Percentiles rank a stretch among this genome's conserved stretches.
Conservation (phyloP, 2,329 filamentous ascomycete genomes). For the Calonectria multiphialidica region DNA sequence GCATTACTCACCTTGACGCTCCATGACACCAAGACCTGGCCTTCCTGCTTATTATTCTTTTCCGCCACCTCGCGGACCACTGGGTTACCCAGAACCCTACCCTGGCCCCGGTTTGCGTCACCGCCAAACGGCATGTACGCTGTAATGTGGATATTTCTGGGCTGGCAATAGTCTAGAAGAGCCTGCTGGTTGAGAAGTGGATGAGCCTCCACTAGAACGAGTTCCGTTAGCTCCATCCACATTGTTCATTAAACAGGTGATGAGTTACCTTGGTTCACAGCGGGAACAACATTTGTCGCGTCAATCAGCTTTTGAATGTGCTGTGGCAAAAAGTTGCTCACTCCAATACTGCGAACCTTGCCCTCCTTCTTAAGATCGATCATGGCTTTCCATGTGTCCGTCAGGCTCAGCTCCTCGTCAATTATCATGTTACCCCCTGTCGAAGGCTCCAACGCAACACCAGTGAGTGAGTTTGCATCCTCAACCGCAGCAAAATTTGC, state of each 20-base stretch:
- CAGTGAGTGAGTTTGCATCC: not conserved
- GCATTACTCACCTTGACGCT: not conserved
- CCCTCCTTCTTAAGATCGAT: not conserved
- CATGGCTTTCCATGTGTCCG: not conserved
- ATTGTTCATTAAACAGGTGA: not conserved
- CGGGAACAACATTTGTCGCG: not conserved
- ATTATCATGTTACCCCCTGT: not conserved
- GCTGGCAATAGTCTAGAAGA: not conserved
- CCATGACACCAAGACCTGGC: not conserved
- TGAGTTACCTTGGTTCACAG: not conserved
- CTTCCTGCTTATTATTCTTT: not conserved
- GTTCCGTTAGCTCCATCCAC: not conserved
- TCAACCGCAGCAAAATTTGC: not conserved
- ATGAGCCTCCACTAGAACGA: not conserved
- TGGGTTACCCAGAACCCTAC: not conserved
- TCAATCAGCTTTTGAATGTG: constrained; percentile 4
- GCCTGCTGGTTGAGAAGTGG: not conserved
- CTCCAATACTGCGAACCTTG: not conserved
- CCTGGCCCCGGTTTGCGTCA: not conserved
- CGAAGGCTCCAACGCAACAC: not conserved
- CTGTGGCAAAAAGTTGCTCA: not conserved
- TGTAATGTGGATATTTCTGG: not conserved
- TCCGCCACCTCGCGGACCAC: not conserved
- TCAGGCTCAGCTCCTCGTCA: not conserved
- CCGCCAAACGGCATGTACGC: constrained; percentile 8